These are phyloP conservation scores for Cladosporium phlei DNA, from an alignment of 2,329 filamentous ascomycete genomes.

Conservation along the genomic window DNA sequence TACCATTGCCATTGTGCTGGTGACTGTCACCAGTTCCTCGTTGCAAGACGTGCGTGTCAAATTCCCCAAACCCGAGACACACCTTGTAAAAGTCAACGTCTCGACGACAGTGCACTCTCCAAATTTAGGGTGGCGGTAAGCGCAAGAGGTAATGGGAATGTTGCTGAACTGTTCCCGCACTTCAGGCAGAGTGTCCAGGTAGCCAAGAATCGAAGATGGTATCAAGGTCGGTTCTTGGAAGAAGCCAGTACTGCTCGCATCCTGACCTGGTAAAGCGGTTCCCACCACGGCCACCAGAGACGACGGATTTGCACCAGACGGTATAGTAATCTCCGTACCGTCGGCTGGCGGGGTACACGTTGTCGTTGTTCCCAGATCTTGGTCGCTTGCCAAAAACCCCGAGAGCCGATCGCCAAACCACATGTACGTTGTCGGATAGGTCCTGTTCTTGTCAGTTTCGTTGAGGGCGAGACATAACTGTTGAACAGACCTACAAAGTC, in stretches of 20 bases:
- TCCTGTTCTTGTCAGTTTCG: neutral
- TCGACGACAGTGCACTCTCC: neutral
- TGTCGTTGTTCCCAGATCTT: neutral
- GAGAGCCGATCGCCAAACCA: neutral
- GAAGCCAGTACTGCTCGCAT: neutral
- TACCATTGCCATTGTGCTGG: neutral
- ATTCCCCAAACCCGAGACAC: neutral
- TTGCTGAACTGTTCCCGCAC: neutral
- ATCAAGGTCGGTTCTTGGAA: neutral
- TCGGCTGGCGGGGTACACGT: neutral
- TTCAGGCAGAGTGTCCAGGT: conserved; percentile 3
- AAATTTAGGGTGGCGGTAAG: neutral
- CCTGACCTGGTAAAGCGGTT: neutral
- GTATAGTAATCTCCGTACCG: neutral
- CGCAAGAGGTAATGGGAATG: conserved; percentile 1
- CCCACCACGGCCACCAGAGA: neutral
- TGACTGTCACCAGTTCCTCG: neutral
- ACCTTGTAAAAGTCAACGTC: neutral
- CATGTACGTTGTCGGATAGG: conserved; percentile 4
- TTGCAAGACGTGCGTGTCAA: neutral
- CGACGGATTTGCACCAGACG: neutral
- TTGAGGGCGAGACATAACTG: too few relatives aligned
- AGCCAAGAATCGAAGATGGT: neutral
- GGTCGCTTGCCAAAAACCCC: neutral
- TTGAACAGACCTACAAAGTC: neutral